Percentiles rank a stretch among this genome's conserved stretches.
Conservation (phyloP, 257 asterid genomes). For the Nicotiana noctiflora region DNA sequence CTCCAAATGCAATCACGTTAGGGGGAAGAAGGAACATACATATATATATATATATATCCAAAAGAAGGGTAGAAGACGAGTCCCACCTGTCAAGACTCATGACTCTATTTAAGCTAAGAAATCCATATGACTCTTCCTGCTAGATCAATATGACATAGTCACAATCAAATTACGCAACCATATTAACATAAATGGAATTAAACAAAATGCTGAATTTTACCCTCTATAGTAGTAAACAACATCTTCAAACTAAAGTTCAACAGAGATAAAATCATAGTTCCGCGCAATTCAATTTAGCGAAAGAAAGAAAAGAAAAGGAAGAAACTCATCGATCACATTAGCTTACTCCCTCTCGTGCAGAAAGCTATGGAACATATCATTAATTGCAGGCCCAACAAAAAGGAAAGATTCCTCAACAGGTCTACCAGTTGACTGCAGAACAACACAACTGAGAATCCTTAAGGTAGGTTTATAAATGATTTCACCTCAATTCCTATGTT, state of each 20-base stretch:
- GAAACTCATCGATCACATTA: not conserved
- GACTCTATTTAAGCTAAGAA: slow-evolving; percentile 87
- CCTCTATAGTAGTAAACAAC: not conserved
- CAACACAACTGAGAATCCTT: not conserved
- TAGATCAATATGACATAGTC: not conserved
- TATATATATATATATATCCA: not conserved
- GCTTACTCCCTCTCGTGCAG: not conserved
- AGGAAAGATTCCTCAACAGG: not conserved
- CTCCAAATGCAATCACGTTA: slow-evolving; percentile 11
- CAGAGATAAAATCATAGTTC: not conserved
- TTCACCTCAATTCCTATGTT: not conserved
- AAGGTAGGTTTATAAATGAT: not conserved
- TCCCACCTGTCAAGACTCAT: slow-evolving; percentile 84
- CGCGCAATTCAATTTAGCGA: not conserved
- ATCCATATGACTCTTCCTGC: slow-evolving; percentile 80
- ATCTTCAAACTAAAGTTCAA: slow-evolving; percentile 4
- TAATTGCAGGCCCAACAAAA: too few relatives aligned
- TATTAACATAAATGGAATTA: not conserved
- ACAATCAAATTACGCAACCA: not conserved
- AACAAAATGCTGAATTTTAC: not conserved
- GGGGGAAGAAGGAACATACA: not conserved
- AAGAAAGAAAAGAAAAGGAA: not conserved
- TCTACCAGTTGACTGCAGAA: not conserved
- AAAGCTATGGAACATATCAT: not conserved
- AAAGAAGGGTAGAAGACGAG: not conserved